Evolutionary conservation across 2,329 filamentous ascomycete genomes (phyloP).

Genomic region (Penicillium verrucosum): DNA sequence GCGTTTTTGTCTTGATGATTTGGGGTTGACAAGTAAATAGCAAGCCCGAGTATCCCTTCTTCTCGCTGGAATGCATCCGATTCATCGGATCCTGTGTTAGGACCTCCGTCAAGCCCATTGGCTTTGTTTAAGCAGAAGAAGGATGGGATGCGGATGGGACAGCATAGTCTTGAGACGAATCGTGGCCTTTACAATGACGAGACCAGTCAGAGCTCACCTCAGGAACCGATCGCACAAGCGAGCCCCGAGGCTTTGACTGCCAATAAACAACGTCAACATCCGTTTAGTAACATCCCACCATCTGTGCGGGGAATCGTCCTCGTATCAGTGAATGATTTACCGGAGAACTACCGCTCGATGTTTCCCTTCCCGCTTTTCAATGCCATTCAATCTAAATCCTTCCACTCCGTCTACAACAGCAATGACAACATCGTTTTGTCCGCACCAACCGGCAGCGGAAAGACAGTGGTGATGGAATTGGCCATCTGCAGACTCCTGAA

Average conservation of each 20-base stretch:
- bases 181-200: not conserved
- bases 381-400: slow-evolving; percentile 77
- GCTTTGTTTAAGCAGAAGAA: slow-evolving; percentile 21
- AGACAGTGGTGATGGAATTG: slow-evolving; percentile 77
- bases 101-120: slow-evolving; percentile 33
- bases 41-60: slow-evolving; percentile 21
- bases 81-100: slow-evolving; percentile 25
- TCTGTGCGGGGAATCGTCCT: slow-evolving; percentile 59
- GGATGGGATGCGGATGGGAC: not conserved
- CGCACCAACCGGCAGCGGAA: slow-evolving; percentile 80
- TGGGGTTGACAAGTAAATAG: slow-evolving; percentile 12
- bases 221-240: not conserved
- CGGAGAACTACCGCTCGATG: slow-evolving; percentile 65
- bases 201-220: not conserved
- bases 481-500: slow-evolving; percentile 71
- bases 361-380: slow-evolving; percentile 78
- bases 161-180: not conserved
- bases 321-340: slow-evolving; percentile 58
- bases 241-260: not conserved
- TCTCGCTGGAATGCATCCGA: slow-evolving; percentile 26
- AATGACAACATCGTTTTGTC: slow-evolving; percentile 76
- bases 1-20: not conserved
- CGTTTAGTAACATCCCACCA: slow-evolving; percentile 28
- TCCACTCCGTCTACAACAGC: slow-evolving; percentile 61
- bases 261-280: not conserved